These are phyloP conservation scores for grape (Vitis vinifera) DNA, from an alignment of 164 flowering plant species.

Conservation along the genomic window DNA sequence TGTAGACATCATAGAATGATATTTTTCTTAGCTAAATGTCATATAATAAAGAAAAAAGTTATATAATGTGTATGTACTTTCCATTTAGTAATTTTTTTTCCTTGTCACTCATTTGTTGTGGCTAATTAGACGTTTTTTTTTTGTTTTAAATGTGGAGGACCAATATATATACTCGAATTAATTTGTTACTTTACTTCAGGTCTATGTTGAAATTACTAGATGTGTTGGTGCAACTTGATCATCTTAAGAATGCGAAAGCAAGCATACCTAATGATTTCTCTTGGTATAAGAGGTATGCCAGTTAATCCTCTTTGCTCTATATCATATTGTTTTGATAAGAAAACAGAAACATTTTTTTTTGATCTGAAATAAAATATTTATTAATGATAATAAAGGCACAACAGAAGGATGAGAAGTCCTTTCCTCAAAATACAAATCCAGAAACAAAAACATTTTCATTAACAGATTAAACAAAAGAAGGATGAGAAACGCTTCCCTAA, in stretches of 20 bases:
- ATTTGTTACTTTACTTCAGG: conserved; percentile 44
- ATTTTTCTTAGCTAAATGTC: no score
- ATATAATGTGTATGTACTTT: no score
- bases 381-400: no score
- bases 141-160: background rate
- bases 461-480: no score
- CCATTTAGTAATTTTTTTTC: background rate
- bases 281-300: conserved; percentile 93
- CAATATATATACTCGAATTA: background rate
- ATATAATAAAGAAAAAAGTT: no score
- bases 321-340: background rate
- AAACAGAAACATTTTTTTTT: no score
- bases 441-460: no score
- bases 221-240: conserved; percentile 94
- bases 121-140: background rate
- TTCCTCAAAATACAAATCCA: no score
- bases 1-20: no score
- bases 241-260: conserved; percentile 99
- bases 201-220: conserved; percentile 96
- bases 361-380: no score
- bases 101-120: background rate
- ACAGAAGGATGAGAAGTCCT: no score
- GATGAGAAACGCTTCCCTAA: no score
- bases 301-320: background rate
- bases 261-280: conserved; percentile 99